phyloP scores from a whole-genome alignment of 2,329 filamentous ascomycete species.

The Scedosporium minutisporum region DNA sequence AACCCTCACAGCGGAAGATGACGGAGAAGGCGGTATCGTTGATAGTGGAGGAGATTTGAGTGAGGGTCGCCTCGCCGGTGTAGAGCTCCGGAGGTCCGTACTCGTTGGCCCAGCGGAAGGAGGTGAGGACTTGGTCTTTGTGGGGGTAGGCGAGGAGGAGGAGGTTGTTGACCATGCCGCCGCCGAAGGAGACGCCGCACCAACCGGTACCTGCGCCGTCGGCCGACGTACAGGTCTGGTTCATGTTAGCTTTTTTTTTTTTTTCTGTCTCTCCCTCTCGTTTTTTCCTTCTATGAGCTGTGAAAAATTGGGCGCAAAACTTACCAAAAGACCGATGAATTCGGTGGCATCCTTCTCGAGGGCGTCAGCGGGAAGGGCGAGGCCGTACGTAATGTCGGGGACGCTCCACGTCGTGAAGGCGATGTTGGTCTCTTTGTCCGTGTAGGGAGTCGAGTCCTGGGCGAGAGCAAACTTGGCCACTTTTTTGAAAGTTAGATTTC shows the following conservation, averaged over 20 bases:
- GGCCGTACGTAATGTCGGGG: conserved; percentile 34
- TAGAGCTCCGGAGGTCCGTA: conserved; percentile 51
- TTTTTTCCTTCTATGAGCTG: background rate
- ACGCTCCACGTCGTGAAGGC: conserved; percentile 41
- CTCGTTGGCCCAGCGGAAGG: conserved; percentile 46
- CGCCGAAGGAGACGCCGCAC: conserved; percentile 3
- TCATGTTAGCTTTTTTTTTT: conserved; percentile 7
- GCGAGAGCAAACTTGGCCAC: background rate
- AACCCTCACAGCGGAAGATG: conserved; percentile 54
- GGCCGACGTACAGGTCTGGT: conserved; percentile 20
- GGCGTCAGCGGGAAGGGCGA: conserved; percentile 42
- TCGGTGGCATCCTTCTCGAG: conserved; percentile 37
- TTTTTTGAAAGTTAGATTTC: background rate
- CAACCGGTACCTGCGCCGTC: background rate
- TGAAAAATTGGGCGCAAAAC: background rate
- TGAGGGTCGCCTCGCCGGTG: conserved; percentile 50
- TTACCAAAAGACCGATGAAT: conserved; percentile 49
- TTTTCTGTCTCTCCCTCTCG: background rate
- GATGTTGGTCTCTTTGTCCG: conserved; percentile 41
- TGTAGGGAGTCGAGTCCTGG: conserved; percentile 20
- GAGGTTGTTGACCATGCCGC: conserved; percentile 5
- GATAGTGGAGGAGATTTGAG: conserved; percentile 47
- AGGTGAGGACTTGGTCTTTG: conserved; percentile 41
- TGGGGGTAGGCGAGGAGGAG: conserved; percentile 28
- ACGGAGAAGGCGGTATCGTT: conserved; percentile 49